Percentiles rank a stretch among this genome's conserved stretches.
Conservation (phyloP, 2,329 filamentous ascomycete genomes). For the Pleurostoma richardsiae region DNA sequence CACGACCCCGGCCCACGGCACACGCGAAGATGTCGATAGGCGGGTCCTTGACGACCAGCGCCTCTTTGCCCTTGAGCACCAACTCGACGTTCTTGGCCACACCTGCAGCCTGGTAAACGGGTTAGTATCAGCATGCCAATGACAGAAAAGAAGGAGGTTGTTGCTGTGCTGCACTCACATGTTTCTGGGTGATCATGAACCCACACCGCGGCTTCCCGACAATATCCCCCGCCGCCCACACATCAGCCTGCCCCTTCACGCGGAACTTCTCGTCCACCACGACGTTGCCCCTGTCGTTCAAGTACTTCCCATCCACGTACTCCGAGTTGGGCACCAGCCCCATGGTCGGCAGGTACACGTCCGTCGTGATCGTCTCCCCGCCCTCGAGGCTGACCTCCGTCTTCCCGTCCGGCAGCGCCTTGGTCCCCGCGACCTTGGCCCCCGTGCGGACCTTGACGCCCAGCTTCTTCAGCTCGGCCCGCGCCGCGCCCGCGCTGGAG, state of each 20-base stretch:
- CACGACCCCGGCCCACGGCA: constrained; percentile 42
- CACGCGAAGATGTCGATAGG: constrained; percentile 44
- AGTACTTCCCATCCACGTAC: constrained; percentile 39
- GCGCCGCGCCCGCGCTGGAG: constrained; percentile 32
- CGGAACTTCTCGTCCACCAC: constrained; percentile 45
- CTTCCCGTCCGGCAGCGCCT: constrained; percentile 32
- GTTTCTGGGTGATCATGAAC: constrained; percentile 40
- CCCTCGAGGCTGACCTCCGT: constrained; percentile 41
- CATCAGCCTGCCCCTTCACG: constrained; percentile 35
- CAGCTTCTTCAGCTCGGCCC: constrained; percentile 46
- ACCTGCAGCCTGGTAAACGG: constrained; percentile 30
- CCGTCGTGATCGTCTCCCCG: constrained; percentile 43
- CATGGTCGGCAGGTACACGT: constrained; percentile 52
- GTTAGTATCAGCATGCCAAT: neutral
- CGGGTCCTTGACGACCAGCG: constrained; percentile 37
- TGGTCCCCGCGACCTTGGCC: constrained; percentile 31
- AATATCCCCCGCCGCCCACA: constrained; percentile 52
- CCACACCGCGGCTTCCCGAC: constrained; percentile 42
- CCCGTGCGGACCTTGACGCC: constrained; percentile 41
- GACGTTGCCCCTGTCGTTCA: constrained; percentile 39
- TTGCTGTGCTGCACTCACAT: constrained; percentile 24
- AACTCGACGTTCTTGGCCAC: constrained; percentile 50
- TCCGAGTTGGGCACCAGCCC: constrained; percentile 51
- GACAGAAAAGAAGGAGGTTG: neutral
- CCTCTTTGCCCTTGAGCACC: constrained; percentile 36